Conservation (phyloP, 768 basidiomycete genomes). For the Podaxis pistillaris region DNA sequence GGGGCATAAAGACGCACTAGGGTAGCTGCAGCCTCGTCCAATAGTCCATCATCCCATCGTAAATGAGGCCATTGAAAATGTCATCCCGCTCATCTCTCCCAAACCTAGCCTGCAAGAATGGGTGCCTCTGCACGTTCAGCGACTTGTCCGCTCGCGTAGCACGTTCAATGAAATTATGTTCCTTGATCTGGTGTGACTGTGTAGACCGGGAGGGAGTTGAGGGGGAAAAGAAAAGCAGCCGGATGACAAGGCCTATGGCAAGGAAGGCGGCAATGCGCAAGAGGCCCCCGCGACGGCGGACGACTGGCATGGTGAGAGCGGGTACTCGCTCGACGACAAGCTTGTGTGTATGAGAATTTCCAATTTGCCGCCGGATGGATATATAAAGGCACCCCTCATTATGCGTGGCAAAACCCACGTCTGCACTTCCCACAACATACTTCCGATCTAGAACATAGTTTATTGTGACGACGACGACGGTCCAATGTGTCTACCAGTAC, state of each 20-base stretch:
- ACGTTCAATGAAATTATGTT: conserved; percentile 54
- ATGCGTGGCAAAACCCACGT: conserved; percentile 1
- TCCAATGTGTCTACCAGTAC: neutral
- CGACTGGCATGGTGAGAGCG: conserved; percentile 34
- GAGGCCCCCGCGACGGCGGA: conserved; percentile 50
- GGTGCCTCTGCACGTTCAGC: conserved; percentile 85
- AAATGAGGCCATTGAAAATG: conserved; percentile 71
- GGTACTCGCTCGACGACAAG: neutral
- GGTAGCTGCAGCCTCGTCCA: conserved; percentile 93
- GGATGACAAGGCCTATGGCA: conserved; percentile 31
- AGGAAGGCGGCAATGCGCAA: conserved; percentile 39
- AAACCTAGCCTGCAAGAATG: conserved; percentile 84
- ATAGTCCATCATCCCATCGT: conserved; percentile 79
- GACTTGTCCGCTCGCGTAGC: conserved; percentile 65
- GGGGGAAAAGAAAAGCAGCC: conserved; percentile 34
- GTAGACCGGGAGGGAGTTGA: conserved; percentile 23
- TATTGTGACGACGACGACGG: neutral
- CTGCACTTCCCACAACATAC: conserved; percentile 5
- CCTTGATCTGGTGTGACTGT: conserved; percentile 40
- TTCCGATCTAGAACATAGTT: neutral
- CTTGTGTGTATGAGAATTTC: neutral
- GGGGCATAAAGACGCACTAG: conserved; percentile 56
- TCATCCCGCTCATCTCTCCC: conserved; percentile 85
- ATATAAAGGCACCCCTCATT: conserved; percentile 5
- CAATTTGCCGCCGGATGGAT: neutral